Evolutionary conservation across 306 rosid species (phyloP), one percentile per base, ranked within the genome.

Genomic region (Rosa chinensis): DNA sequence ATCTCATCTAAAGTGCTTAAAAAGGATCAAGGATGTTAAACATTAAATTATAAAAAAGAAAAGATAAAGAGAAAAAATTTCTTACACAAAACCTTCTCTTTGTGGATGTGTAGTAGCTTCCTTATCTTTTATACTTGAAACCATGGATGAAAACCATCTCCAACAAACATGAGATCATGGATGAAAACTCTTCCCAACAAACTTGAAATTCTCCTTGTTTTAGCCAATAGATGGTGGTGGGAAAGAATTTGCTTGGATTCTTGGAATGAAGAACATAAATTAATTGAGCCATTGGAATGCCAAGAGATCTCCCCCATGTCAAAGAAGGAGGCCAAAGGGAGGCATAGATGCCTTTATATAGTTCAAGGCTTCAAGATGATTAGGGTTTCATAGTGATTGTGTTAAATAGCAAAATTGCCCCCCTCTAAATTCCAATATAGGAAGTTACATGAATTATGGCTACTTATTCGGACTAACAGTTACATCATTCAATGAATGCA

Each of bases 371-470:
- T 78, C 42, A 62, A 3, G 63, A 28, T 32, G n/a, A 10, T 5
- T 44, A 79, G 82, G 77, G 77, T 72, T 72, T 70, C 44, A 11
- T 20, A 8, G n/a, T 42, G 25, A 0, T 16, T 4, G 4, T 11
- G 37, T 53, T 18, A 28, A 71, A 45, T 79, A 28, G 73, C 70
- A 2, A 56, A 55, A 55, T 28, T 44, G 8, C 35, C 77, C 72
- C 40, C 59, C 25, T 8, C 45, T 56, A 56, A 11, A 73, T 20
- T 52, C 21, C 37, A 37, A 42, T 74, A 7, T 39, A 14, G 40
- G 23, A 74, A 42, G 52, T 56, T 56, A 21, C 67, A 40, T 21
- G 8, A 74, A 58, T 53, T 28, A 4, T 13, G 68, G 17, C 52
- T 12, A 13, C 17, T 40, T 14, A 13, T 42, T 58, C 62, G 55